Evolutionary conservation across 371 early-diverging fungal species (phyloP).

Genomic region (Rhizopus sp.): DNA sequence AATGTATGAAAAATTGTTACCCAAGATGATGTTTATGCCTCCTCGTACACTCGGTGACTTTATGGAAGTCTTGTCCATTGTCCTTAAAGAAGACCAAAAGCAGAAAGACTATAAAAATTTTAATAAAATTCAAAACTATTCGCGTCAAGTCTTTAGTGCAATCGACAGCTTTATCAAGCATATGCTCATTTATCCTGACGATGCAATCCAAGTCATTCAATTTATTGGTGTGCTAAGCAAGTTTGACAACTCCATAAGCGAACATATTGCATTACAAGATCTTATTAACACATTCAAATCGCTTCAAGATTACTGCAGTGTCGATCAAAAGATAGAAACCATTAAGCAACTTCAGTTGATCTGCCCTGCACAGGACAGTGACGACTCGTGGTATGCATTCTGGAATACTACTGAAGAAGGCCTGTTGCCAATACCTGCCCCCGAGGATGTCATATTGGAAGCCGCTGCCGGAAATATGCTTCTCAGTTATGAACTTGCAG

Average conservation of each 20-base stretch:
- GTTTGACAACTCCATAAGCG: not conserved
- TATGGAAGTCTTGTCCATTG: conserved; percentile 11
- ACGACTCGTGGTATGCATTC: not conserved
- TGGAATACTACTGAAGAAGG: not conserved
- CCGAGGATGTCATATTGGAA: conserved; percentile 7
- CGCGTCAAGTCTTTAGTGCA: not conserved
- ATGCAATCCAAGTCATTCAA: not conserved
- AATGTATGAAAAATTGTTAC: not conserved
- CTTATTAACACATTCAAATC: not conserved
- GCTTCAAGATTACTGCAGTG: not conserved
- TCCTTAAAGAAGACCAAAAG: conserved; percentile 11
- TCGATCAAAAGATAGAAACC: not conserved
- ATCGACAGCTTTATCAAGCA: conserved; percentile 2
- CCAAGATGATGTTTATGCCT: not conserved
- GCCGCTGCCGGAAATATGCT: conserved; percentile 3
- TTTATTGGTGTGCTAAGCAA: not conserved
- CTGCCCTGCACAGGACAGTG: not conserved
- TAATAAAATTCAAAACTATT: not conserved
- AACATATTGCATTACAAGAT: not conserved
- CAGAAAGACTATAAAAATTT: not conserved
- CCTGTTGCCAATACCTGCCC: conserved; percentile 13
- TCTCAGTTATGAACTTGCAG: conserved; percentile 3
- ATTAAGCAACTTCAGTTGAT: not conserved
- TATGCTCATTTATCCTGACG: not conserved
- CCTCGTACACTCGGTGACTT: conserved; percentile 23